A percentile compares a stretch with the other conserved stretches of the same genome.
Conservation (phyloP, 179 eudicot species). For the Camellia oleifera region DNA sequence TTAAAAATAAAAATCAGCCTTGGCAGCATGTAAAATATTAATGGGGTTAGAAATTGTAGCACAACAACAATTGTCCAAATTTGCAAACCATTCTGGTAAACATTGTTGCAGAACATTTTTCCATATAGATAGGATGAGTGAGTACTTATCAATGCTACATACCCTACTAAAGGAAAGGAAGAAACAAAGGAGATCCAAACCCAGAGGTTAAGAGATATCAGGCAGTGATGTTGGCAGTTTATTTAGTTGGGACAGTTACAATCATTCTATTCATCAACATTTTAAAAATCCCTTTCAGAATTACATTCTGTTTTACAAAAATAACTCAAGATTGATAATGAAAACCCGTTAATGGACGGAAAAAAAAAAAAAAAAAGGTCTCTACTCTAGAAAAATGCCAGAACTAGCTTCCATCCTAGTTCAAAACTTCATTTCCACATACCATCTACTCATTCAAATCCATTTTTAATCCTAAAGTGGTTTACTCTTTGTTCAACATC, state of each 20-base stretch:
- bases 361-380: neutral
- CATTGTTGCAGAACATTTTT: neutral
- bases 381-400: neutral
- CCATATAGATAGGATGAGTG: too few species aligned
- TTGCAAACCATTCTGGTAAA: neutral
- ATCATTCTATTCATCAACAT: neutral
- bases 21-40: neutral
- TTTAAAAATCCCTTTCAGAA: neutral
- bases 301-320: neutral
- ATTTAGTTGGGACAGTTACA: neutral
- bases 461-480: too few species aligned
- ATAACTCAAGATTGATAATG: neutral
- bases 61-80: neutral
- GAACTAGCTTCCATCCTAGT: neutral
- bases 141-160: neutral
- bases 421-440: slow-evolving; percentile 1
- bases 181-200: neutral
- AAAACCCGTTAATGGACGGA: neutral
- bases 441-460: neutral
- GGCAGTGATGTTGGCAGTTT: neutral
- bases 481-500: neutral
- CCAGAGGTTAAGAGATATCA: neutral
- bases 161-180: neutral
- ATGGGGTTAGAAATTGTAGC: neutral
- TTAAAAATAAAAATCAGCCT: neutral